Evolutionary conservation across 129 eudicot species (phyloP), one percentile per base, ranked within the genome.

Genomic region (Tanacetum coccineum): DNA sequence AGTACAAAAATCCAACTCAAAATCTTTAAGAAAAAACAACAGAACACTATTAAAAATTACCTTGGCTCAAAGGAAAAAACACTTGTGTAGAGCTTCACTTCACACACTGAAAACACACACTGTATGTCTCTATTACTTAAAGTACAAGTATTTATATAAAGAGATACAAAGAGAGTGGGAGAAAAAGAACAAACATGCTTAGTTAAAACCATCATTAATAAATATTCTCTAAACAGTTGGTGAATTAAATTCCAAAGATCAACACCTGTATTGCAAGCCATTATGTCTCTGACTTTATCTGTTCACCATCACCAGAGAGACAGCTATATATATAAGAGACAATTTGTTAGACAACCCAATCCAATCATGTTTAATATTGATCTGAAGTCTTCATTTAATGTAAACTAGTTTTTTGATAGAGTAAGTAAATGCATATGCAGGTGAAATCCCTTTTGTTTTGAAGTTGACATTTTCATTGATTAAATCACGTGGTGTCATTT

Each of bases 211-310:
- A 49, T 14, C 8, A 65, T 75, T 80, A 18, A 36, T 47, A 48
- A 36, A 57, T 61, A 75, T 55, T 70, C 45, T 58, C 56, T 52
- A 71, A 62, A 59, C 64, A 62, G 70, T 76, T 69, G 71, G 71
- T 76, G 79, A 64, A 77, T 72, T 81, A 77, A 76, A 67, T 62
- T 72, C 68, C 79, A 67, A 59, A 62, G 59, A 58, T 71, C 26
- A 75, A 77, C 79, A 76, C 76, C 85, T 72, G 76, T 70, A 59
- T 51, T 45, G 76, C 72, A 55, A 61, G 82, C 70, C 79, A 72
- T 68, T 47, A 67, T 72, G 69, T 67, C 55, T 73, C 82, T 72
- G 74, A 81, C 79, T 72, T 68, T 36, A 68, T 66, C 68, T 69
- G 59, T 71, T 61, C 59, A 6, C 32, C 61, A 81, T 76, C 78